Conservation (phyloP, 768 basidiomycete species). For the Mrakia hoshinonis region DNA sequence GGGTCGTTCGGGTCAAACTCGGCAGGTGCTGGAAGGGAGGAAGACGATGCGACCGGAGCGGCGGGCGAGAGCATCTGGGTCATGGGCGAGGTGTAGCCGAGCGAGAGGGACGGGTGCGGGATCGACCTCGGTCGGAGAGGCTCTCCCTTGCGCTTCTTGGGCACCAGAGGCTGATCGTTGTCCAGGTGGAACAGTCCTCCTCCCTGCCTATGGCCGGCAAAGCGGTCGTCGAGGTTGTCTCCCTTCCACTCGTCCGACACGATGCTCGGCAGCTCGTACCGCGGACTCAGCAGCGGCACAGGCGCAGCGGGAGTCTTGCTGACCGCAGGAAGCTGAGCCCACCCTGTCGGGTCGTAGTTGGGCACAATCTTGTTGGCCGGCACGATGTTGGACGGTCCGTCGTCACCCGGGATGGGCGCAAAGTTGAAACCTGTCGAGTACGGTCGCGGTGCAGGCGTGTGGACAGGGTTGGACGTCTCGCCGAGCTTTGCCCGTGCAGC, state of each 20-base stretch:
- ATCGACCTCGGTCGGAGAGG: neutral
- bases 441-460: neutral
- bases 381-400: neutral
- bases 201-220: neutral
- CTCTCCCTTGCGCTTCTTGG: constrained; percentile 4
- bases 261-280: neutral
- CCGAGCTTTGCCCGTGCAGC: neutral
- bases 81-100: neutral
- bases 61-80: neutral
- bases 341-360: neutral
- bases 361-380: constrained; percentile 3
- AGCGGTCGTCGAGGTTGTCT: neutral
- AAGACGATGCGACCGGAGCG: neutral
- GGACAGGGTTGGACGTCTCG: neutral
- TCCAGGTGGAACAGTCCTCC: neutral
- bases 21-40: neutral
- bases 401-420: constrained; percentile 4
- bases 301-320: neutral
- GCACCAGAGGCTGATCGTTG: neutral
- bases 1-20: neutral
- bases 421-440: constrained; percentile 10
- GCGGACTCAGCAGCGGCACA: neutral
- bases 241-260: neutral
- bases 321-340: neutral
- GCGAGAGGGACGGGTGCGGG: neutral